Evolutionary conservation across 1,139 yeast genomes (phyloP), one percentile per base, ranked within the genome.

Genomic region (Sugiyamaella castrensis): DNA sequence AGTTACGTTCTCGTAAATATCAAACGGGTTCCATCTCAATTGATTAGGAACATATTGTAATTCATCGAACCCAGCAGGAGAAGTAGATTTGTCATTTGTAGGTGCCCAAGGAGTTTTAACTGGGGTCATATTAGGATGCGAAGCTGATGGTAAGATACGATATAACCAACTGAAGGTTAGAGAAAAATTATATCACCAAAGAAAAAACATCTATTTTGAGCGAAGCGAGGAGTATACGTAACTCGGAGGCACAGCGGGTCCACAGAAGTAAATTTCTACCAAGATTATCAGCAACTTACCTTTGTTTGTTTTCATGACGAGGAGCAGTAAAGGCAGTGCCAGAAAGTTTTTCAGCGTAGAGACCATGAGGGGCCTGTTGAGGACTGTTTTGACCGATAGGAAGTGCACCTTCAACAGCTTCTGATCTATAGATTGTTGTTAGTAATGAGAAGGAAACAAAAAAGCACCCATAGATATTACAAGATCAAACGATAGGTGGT

Each of bases 321-420:
- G 66, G 66, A 28, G 63, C 63, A 4, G 64, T 62, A 41, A 62
- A 63, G 2, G 66, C 63, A 1, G 65, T 60, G 6, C 66, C 66
- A 3, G 65, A 58, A 4, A 63, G 51, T 52, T 63, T 62, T 50
- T 63, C 66, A 8, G 66, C 62, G 40, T 58, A 60, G 27, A 62
- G 58, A 1, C 65, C 65, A 26, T 50, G 47, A 1, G 63, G 59
- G 15, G 53, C 53, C 31, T 58, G 51, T 34, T 60, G 64, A 11
- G 66, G 66, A 34, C 55, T 54, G 48, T 58, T 59, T 43, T 57
- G 61, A 9, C 59, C 61, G 4, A 47, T 37, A 5, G 66, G 66
- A 8, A 62, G 48, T 5, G 65, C 61, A 8, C 61, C 63, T 13
- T 40, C 34, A 15, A 61, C 38, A 10, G 59, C 60, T 43, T 58